phyloP scores from a whole-genome alignment of 2,329 filamentous ascomycete genomes.

The Fulvia fulva region DNA sequence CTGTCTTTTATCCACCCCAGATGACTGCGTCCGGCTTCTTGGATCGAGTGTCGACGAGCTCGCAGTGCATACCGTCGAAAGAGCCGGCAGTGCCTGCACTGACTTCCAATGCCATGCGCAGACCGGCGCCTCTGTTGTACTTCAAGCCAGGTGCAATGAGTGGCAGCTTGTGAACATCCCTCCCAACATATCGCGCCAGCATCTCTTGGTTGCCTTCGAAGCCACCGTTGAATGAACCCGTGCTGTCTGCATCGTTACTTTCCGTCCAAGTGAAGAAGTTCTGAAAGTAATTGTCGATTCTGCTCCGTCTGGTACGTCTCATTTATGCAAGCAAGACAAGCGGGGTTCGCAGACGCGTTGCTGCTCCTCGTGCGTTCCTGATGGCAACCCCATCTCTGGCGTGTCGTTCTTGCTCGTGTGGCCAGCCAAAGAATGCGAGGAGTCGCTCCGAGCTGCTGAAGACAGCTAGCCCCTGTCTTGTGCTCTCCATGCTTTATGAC shows the following conservation, averaged over 20 bases:
- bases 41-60: slow-evolving; percentile 41
- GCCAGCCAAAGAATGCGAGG: neutral
- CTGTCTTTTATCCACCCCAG: slow-evolving; percentile 31
- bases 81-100: slow-evolving; percentile 40
- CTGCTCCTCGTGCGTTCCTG: slow-evolving; percentile 13
- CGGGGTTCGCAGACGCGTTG: slow-evolving; percentile 16
- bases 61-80: slow-evolving; percentile 43
- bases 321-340: slow-evolving; percentile 6
- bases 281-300: slow-evolving; percentile 1
- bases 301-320: neutral
- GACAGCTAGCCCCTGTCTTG: neutral
- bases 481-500: neutral
- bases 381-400: slow-evolving; percentile 5
- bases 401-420: neutral
- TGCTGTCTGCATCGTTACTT: slow-evolving; percentile 7
- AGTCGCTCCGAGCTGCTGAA: slow-evolving; percentile 3
- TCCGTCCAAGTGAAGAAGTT: slow-evolving; percentile 1
- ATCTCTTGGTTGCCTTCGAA: slow-evolving; percentile 43
- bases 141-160: slow-evolving; percentile 41
- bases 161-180: slow-evolving; percentile 38
- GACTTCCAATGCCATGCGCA: slow-evolving; percentile 42
- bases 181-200: slow-evolving; percentile 39
- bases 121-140: slow-evolving; percentile 39
- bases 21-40: slow-evolving; percentile 41
- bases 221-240: slow-evolving; percentile 34